Base-by-base conservation (phyloP, 768 basidiomycete species). In the Lyophyllum atratum region DNA sequence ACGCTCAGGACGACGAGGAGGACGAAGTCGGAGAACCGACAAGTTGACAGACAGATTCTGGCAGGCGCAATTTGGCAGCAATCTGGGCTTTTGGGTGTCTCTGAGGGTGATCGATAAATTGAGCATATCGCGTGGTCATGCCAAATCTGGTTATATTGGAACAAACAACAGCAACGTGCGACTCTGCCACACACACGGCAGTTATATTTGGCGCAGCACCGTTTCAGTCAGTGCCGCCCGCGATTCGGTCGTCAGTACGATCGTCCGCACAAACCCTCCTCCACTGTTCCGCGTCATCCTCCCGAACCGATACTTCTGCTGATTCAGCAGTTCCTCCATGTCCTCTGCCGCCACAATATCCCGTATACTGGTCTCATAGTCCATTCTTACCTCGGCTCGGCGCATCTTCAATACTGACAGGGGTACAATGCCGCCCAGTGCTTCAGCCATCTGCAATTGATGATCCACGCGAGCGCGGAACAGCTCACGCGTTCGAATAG, bases 321-420 rank as follows among this genome's bases (percentile, higher is more conserved):
- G 25, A 59, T 64, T 54, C 37, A 48, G 55, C 57, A 53, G 70
- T 58, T 78, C 85, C 64, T 76, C 62, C 62, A 55, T 70, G 58
- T 93, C 92, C 60, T 96, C 93, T 34, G 73, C 79, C 25, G 56
- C 70, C 39, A 90, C 84, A 68, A 95, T 89, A 57, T 73, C 65
- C 56, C 86, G 76, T 48, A 93, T 74, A 71, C 80, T 82, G 29
- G 93, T 88, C 62, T 83, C 72, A 71, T 92, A 90, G 47, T 95
- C 90, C 66, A 87, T 68, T 64, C 82, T 79, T 56, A 89, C 70
- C 37, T 73, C 72, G 19, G 66, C 65, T 47, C 80, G 74, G 12
- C 80, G 78, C 66, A 82, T 72, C 42, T 77, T 58, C 52, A 80
- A 72, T 26, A 72, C 68, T 19, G 74, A 68, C 52, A 72, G 66